Base-by-base conservation (phyloP, 371 early-diverging fungal genomes). In the Phascolomyces articulosus region DNA sequence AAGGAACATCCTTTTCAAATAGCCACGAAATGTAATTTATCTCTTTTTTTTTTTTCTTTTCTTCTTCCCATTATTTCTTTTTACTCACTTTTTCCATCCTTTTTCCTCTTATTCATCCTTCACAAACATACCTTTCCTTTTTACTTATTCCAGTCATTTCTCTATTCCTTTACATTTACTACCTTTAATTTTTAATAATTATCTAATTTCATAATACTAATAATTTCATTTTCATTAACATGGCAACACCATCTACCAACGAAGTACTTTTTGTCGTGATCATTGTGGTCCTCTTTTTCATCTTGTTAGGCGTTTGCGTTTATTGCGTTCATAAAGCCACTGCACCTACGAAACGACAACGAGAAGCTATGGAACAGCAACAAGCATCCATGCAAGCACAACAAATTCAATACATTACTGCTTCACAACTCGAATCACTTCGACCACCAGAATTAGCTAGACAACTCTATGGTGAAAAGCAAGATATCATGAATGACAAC, bases 261-360 rank as follows among this genome's bases (percentile, higher is more conserved):
- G 69, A 69, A 27, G 65, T 69, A 23, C 69, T 69, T 58, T 69
- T 69, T 26, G 62, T 69, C 24, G 62, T 69, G 15, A 69, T 69
- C 29, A 59, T 69, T 40, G 65, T 69, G 8, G 63, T 69, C 34
- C 24, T 62, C 29, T 69, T 69, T 55, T 69, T 69, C 29, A 64
- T 69, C 53, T n/a, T 69, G 21, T 48, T 69, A 26, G 60, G 64
- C 18, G 51, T 56, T 49, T 61, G 63, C 21, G 48, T 69, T 23
- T 69, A 40, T 44, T 59, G 63, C 51, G 31, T 69, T 34, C 53
- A 69, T 49, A 60, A 51, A 40, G 69, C 69, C 27, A 69, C 69
- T 13, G 49, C 55, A 21, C 69, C 61, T 20, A 63, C 63, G 38
- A 64, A 64, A 24, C 64, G 60, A 31, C 53, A 62, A 40, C 38